Conservation (phyloP, 805 yeast genomes). For the Wickerhamomyces subpelliculosus region DNA sequence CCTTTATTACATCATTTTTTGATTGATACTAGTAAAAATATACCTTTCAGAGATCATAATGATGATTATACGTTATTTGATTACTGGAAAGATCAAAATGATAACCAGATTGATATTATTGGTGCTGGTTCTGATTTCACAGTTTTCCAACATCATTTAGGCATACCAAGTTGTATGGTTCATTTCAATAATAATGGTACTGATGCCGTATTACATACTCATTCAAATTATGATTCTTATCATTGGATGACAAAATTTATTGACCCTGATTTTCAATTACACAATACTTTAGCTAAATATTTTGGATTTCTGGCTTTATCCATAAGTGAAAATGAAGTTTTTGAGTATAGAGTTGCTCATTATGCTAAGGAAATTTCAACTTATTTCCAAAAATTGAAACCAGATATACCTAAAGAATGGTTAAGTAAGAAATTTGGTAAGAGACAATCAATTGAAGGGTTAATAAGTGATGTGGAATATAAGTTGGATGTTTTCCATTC, state of each 20-base stretch:
- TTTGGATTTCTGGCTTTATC: slow-evolving; percentile 48
- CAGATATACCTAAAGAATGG: slow-evolving; percentile 26
- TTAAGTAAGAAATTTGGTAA: slow-evolving; percentile 5
- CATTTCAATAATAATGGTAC: slow-evolving; percentile 31
- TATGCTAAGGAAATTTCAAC: slow-evolving; percentile 38
- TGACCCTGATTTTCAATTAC: slow-evolving; percentile 47
- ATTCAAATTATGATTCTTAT: slow-evolving; percentile 53
- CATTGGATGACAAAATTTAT: slow-evolving; percentile 47
- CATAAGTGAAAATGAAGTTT: slow-evolving; percentile 51
- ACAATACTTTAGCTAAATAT: slow-evolving; percentile 52
- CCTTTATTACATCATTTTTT: slow-evolving; percentile 49
- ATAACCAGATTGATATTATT: slow-evolving; percentile 32
- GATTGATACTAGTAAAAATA: slow-evolving; percentile 35
- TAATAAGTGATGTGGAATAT: slow-evolving; percentile 4
- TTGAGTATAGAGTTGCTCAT: slow-evolving; percentile 38
- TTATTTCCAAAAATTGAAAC: slow-evolving; percentile 25
- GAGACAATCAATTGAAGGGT: not conserved
- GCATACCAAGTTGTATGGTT: slow-evolving; percentile 54
- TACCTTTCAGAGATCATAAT: slow-evolving; percentile 35
- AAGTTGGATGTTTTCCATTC: slow-evolving; percentile 2
- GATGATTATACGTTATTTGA: slow-evolving; percentile 36
- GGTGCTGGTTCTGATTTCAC: slow-evolving; percentile 50
- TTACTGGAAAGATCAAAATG: slow-evolving; percentile 34
- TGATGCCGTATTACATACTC: slow-evolving; percentile 39
- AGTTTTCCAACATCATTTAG: slow-evolving; percentile 59